Percentiles rank a stretch among this genome's conserved stretches.
These are phyloP conservation scores for Penicillium ucsense DNA, from an alignment of 495 filamentous ascomycete genomes.

Conservation along the genomic window DNA sequence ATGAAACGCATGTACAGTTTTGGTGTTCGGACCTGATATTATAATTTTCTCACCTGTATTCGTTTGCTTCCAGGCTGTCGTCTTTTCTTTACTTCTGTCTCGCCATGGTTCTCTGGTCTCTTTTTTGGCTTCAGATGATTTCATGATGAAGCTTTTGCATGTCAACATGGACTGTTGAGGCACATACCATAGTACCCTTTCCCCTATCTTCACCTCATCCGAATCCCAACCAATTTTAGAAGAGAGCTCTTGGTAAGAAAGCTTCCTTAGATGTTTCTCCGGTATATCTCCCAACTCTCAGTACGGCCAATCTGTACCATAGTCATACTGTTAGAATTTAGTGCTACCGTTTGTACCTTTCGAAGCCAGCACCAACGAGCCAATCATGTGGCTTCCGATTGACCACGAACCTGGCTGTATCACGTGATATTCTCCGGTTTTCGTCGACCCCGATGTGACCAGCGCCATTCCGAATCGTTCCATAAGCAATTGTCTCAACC, in stretches of 20 bases:
- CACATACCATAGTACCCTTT: conserved; percentile 11
- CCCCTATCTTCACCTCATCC: background rate
- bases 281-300: no score
- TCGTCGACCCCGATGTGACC: conserved; percentile 20
- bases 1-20: conserved; percentile 34
- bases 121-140: conserved; percentile 3
- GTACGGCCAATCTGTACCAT: no score
- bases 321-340: no score
- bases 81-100: conserved; percentile 4
- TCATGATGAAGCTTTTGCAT: conserved; percentile 13
- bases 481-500: conserved; percentile 23
- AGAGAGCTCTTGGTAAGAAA: background rate
- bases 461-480: conserved; percentile 13
- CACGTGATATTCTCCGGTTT: conserved; percentile 29
- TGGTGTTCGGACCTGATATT: conserved; percentile 20
- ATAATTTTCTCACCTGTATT: conserved; percentile 21
- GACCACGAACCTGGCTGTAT: conserved; percentile 5
- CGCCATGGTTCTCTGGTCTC: no score
- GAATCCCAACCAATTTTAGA: conserved; percentile 1
- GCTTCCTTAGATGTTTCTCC: no score
- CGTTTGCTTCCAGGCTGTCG: conserved; percentile 17
- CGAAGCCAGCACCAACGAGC: background rate
- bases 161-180: conserved; percentile 14
- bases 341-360: no score
- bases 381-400: conserved; percentile 15